These are phyloP conservation scores for Phytopythium sindhum DNA, from an alignment of 352 stramenopile genomes.

Conservation along the genomic window DNA sequence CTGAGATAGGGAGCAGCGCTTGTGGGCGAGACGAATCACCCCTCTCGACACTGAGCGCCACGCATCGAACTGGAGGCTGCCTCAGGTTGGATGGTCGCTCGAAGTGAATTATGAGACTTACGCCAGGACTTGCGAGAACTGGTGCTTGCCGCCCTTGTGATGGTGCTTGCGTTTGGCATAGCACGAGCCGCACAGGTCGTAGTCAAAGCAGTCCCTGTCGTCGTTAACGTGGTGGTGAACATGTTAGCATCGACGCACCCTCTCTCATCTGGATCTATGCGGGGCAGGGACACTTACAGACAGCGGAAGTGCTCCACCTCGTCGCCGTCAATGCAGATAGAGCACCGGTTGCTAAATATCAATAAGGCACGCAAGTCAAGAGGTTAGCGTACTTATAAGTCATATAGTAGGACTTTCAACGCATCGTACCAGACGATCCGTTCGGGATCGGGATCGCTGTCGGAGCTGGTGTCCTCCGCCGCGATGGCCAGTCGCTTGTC, in stretches of 20 bases:
- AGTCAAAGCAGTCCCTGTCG: slow-evolving; percentile 73
- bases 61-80: too few relatives aligned
- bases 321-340: slow-evolving; percentile 27
- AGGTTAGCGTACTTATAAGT: not conserved
- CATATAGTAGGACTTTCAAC: too few relatives aligned
- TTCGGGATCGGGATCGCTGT: slow-evolving; percentile 27
- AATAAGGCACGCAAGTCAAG: slow-evolving; percentile 1
- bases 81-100: too few relatives aligned
- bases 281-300: slow-evolving; percentile 18
- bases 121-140: slow-evolving; percentile 24
- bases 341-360: slow-evolving; percentile 31
- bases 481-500: slow-evolving; percentile 31
- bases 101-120: not conserved
- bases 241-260: too few relatives aligned
- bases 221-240: slow-evolving; percentile 6
- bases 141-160: slow-evolving; percentile 35
- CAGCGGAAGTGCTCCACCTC: slow-evolving; percentile 34
- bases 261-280: not conserved
- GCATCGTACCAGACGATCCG: slow-evolving; percentile 45
- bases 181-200: slow-evolving; percentile 60
- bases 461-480: slow-evolving; percentile 23
- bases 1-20: too few relatives aligned
- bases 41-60: too few relatives aligned
- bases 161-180: slow-evolving; percentile 31
- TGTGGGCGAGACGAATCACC: too few relatives aligned